Conservation (phyloP, 371 early-diverging fungal genomes). For the Basidiobolus heterosporus region DNA sequence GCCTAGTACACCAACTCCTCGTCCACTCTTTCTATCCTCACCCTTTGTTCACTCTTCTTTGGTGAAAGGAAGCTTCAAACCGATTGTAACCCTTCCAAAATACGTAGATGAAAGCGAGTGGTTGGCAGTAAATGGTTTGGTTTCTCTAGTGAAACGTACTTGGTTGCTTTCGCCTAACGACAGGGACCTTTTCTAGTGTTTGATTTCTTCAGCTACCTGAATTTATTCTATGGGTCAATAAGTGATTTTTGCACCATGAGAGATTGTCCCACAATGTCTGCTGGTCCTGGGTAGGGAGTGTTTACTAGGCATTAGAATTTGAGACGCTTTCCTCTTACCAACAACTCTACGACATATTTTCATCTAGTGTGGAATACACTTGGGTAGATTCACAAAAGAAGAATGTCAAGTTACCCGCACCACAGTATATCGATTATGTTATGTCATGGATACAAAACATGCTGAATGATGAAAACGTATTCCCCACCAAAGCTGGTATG, state of each 20-base stretch:
- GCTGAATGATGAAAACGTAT: slow-evolving; percentile 70
- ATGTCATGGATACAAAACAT: slow-evolving; percentile 77
- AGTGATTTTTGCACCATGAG: slow-evolving; percentile 74
- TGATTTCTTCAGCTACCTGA: slow-evolving; percentile 88
- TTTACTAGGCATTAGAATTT: background rate
- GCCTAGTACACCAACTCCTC: slow-evolving; percentile 12
- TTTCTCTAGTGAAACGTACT: background rate
- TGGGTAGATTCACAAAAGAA: slow-evolving; percentile 82
- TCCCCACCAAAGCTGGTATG: slow-evolving; percentile 51
- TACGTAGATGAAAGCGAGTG: slow-evolving; percentile 87
- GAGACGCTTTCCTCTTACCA: background rate
- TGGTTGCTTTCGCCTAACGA: background rate
- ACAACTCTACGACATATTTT: background rate
- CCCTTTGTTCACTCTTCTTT: slow-evolving; percentile 66
- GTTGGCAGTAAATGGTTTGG: slow-evolving; percentile 75
- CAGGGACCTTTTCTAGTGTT: slow-evolving; percentile 15
- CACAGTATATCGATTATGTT: slow-evolving; percentile 86
- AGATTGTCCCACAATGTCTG: slow-evolving; percentile 75
- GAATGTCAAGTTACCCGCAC: slow-evolving; percentile 70
- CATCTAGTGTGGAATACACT: slow-evolving; percentile 54
- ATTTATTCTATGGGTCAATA: slow-evolving; percentile 79
- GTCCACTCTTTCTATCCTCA: slow-evolving; percentile 56
- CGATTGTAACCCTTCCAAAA: slow-evolving; percentile 72
- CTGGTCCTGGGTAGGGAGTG: slow-evolving; percentile 50
- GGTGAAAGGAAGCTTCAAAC: slow-evolving; percentile 79